Evolutionary conservation across 169 alveolate genomes (phyloP).

Genomic region (Ichthyophthirius multifiliis): DNA sequence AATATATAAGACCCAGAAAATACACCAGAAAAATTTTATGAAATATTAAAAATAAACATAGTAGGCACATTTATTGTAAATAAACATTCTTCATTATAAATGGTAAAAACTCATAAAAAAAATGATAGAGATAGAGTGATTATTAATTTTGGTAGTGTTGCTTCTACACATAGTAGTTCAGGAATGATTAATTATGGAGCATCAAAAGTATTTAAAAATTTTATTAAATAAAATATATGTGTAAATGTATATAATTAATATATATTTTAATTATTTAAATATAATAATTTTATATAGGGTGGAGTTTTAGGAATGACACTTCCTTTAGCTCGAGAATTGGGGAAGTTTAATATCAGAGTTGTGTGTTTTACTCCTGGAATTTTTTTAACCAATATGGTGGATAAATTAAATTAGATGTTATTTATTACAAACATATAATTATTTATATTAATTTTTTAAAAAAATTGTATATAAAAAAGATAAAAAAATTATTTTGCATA

Average conservation of each 20-base stretch:
- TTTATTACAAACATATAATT: no score
- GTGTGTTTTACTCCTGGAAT: slow-evolving; percentile 80
- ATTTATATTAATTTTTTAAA: no score
- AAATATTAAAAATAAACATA: not conserved
- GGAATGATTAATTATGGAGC: slow-evolving; percentile 8
- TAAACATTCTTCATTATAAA: not conserved
- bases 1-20: no score
- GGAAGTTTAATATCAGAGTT: slow-evolving; percentile 73
- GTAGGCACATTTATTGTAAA: not conserved
- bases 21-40: no score
- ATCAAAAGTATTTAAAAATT: no score
- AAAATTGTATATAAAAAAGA: slow-evolving; percentile 29
- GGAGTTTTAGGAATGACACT: slow-evolving; percentile 57
- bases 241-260: no score
- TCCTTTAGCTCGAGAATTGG: slow-evolving; percentile 77
- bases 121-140: not conserved
- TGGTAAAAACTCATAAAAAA: not conserved
- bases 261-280: no score
- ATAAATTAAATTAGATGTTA: no score
- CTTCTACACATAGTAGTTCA: not conserved
- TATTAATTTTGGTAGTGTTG: not conserved
- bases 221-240: no score
- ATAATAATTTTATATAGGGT: no score
- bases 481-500: slow-evolving; percentile 27
- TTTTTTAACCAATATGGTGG: slow-evolving; percentile 71